phyloP scores from a whole-genome alignment of 1,139 yeast genomes.

The Candida sp. region DNA sequence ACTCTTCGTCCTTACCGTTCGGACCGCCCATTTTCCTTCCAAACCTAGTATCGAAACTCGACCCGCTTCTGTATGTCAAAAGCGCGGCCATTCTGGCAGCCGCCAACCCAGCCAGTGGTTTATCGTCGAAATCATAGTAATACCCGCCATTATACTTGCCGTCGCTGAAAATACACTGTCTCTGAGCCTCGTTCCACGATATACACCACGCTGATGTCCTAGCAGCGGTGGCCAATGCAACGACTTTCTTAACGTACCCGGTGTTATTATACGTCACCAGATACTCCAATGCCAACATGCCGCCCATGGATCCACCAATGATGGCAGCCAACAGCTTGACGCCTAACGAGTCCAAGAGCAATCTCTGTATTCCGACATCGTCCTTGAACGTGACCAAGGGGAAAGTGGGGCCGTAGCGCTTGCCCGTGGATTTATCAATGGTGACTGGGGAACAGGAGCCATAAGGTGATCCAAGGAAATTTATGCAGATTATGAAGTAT shows the following conservation, averaged over 20 bases:
- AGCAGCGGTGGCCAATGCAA: constrained; percentile 94
- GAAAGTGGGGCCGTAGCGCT: constrained; percentile 90
- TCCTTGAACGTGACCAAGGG: constrained; percentile 93
- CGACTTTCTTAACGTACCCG: constrained; percentile 68
- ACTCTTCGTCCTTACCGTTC: too few species aligned
- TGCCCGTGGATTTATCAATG: constrained; percentile 70
- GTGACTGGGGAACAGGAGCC: constrained; percentile 95
- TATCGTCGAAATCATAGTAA: constrained; percentile 54
- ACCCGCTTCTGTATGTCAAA: constrained; percentile 87
- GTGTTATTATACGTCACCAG: constrained; percentile 68
- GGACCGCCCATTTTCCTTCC: constrained; percentile 61
- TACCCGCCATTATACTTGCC: constrained; percentile 94
- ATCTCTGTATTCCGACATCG: constrained; percentile 81
- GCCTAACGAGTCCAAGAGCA: constrained; percentile 75
- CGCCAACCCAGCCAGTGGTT: constrained; percentile 85
- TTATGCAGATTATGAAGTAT: constrained; percentile 85
- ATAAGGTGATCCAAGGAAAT: constrained; percentile 94
- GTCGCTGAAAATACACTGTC: constrained; percentile 94
- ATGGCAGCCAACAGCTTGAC: constrained; percentile 81
- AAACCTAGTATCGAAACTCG: constrained; percentile 81
- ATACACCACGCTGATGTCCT: constrained; percentile 98
- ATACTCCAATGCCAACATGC: constrained; percentile 96
- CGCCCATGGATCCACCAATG: constrained; percentile 99
- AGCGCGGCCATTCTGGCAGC: constrained; percentile 99
- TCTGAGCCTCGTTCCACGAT: constrained; percentile 98